Base-by-base conservation (phyloP, 305 asterid species). In the Nicotiana rustica region DNA sequence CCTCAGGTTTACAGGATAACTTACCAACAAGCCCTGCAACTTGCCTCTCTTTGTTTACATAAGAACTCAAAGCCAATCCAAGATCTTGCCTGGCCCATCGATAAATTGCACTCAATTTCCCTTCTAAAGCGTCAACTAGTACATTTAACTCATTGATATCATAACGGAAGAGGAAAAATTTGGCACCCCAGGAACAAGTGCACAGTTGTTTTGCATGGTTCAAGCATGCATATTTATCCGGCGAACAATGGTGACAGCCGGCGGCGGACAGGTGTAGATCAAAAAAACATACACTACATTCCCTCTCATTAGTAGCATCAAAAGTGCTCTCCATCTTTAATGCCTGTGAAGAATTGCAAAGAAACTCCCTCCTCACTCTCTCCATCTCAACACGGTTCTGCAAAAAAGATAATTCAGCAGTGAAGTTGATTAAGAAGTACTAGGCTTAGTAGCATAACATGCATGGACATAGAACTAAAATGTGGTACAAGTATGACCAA, bases 181-280 rank as follows among this genome's bases (percentile, higher is more conserved):
- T 92, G 15, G 94, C 91, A 55, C 93, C 93, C 95, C 93, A 91
- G 35, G 97, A 89, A 83, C 98, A 94, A 8, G 97, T 83, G 84
- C 98, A 94, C 77, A 94, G 67, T 89, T 92, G 97, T 80, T 90
- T 92, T 76, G 97, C 96, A 86, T 94, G 98, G 86, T 88, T 89
- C 89, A 94, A 91, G 93, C 98, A 94, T 66, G 98, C 97, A 82
- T 92, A 94, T 87, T 91, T 94, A 85, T 83, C 88, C 10, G 98
- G 98, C 69, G 98, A 94, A 88, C 98, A 94, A 68, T 86, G 87
- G 89, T 92, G 98, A 87, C 98, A 94, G 67, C 98, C 98, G 12
- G 95, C 94, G 35, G 97, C 98, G 65, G 98, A 94, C 80, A 94
- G 88, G 89, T 94, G 98, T 89, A 94, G 92, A 86, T 94, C 98